Evolutionary conservation across 2,329 filamentous ascomycete species (phyloP).

Genomic region (Ophidiomyces ophidiicola): DNA sequence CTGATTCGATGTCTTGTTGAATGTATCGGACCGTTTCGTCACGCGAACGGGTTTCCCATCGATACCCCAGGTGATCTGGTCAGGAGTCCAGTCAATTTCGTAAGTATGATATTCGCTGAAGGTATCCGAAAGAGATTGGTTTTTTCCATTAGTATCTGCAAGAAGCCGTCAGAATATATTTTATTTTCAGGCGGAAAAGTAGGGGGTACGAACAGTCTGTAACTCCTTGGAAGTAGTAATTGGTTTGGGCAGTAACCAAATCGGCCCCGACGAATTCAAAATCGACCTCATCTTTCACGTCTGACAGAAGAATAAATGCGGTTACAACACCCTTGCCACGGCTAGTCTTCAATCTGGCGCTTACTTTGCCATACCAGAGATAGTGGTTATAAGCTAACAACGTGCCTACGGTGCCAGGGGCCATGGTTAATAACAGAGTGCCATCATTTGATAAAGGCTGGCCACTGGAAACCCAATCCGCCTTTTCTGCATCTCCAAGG

Average conservation of each 20-base stretch:
- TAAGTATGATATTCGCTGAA: conserved; percentile 75
- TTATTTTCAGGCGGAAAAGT: background rate
- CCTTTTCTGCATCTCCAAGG: conserved; percentile 64
- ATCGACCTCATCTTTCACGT: conserved; percentile 97
- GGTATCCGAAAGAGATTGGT: conserved; percentile 57
- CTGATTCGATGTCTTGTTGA: conserved; percentile 68
- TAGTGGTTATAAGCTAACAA: conserved; percentile 74
- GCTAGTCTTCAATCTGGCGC: conserved; percentile 71
- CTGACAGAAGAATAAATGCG: conserved; percentile 87
- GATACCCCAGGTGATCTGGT: conserved; percentile 72
- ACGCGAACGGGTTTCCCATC: conserved; percentile 68
- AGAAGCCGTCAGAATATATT: conserved; percentile 1
- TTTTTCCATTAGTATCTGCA: conserved; percentile 60
- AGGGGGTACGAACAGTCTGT: conserved; percentile 59
- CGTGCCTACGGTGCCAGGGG: conserved; percentile 70
- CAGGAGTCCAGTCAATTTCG: conserved; percentile 84
- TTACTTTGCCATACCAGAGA: conserved; percentile 94
- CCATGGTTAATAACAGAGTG: conserved; percentile 77
- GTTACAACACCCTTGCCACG: conserved; percentile 85
- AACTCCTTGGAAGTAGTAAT: conserved; percentile 94
- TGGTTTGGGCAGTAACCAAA: conserved; percentile 68
- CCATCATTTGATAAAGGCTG: conserved; percentile 50
- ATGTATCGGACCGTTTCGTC: conserved; percentile 65
- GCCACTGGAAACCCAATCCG: conserved; percentile 84
- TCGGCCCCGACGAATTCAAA: conserved; percentile 87